Conservation (phyloP, 495 filamentous ascomycete genomes). For the Penicillium maclennaniae region DNA sequence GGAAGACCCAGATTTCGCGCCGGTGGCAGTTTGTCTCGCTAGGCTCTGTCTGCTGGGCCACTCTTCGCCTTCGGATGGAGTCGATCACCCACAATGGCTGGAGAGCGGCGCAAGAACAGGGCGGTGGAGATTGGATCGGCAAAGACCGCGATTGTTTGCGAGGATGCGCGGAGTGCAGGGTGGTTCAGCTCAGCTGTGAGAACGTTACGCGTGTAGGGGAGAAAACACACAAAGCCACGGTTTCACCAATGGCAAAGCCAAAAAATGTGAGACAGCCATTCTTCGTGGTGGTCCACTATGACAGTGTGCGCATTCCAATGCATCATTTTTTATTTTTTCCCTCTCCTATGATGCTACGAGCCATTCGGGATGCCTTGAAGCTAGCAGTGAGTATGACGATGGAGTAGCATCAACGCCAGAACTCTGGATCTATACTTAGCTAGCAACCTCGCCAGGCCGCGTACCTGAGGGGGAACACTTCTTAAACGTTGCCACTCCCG, state of each 20-base stretch:
- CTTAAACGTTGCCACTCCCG: neutral
- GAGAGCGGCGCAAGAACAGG: neutral
- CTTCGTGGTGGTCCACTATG: constrained; percentile 1
- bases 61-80: constrained; percentile 3
- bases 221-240: constrained; percentile 5
- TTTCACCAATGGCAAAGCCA: constrained; percentile 17
- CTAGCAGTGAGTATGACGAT: neutral
- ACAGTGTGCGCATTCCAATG: constrained; percentile 9
- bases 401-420: neutral
- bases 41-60: constrained; percentile 7
- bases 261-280: constrained; percentile 30
- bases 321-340: neutral
- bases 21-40: neutral
- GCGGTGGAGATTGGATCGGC: constrained; percentile 11
- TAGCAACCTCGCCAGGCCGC: too few relatives aligned
- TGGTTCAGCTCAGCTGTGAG: neutral
- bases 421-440: neutral
- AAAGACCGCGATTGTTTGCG: neutral
- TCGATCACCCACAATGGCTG: constrained; percentile 9
- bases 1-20: neutral
- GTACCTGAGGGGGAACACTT: neutral
- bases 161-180: neutral
- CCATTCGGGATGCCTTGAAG: too few relatives aligned
- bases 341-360: too few relatives aligned
- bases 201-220: neutral